phyloP scores from a whole-genome alignment of 1,284 basidiomycete genomes.

The Pascua guehoae region DNA sequence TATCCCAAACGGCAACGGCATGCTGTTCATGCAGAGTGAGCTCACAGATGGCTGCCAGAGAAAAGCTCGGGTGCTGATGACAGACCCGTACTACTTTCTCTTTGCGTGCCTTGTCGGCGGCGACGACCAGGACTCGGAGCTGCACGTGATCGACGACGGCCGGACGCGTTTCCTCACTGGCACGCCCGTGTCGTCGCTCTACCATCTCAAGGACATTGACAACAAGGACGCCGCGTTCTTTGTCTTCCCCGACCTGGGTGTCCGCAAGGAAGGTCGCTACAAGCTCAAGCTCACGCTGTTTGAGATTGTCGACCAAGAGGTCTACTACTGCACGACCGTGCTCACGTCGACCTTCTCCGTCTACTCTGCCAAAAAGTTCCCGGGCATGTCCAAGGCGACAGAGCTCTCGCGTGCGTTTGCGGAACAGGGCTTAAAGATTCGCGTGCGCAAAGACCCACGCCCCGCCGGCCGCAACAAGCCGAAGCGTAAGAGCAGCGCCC shows the following conservation, averaged over 20 bases:
- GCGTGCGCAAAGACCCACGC: constrained; percentile 73
- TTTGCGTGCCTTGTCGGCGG: constrained; percentile 83
- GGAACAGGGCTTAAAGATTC: constrained; percentile 88
- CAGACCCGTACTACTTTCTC: constrained; percentile 91
- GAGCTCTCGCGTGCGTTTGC: constrained; percentile 80
- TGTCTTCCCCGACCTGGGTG: constrained; percentile 81
- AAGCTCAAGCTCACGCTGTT: constrained; percentile 86
- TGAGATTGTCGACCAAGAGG: constrained; percentile 82
- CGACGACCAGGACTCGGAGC: constrained; percentile 71
- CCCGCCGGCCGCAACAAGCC: constrained; percentile 17
- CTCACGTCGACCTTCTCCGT: constrained; percentile 78
- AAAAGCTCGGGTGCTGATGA: not conserved
- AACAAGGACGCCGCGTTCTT: constrained; percentile 84
- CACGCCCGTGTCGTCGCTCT: constrained; percentile 79
- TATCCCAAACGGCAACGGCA: constrained; percentile 17
- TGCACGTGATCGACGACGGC: constrained; percentile 91
- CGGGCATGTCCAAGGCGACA: constrained; percentile 82
- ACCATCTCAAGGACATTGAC: constrained; percentile 89
- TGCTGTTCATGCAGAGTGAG: constrained; percentile 48
- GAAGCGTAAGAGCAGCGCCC: constrained; percentile 17
- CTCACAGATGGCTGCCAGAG: not conserved
- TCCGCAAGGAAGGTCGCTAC: constrained; percentile 81
- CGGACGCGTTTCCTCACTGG: constrained; percentile 51
- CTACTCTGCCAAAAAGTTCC: constrained; percentile 91
- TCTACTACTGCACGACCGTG: constrained; percentile 82